phyloP scores from a whole-genome alignment of 805 yeast genomes.

The Kodamaea laetipori region DNA sequence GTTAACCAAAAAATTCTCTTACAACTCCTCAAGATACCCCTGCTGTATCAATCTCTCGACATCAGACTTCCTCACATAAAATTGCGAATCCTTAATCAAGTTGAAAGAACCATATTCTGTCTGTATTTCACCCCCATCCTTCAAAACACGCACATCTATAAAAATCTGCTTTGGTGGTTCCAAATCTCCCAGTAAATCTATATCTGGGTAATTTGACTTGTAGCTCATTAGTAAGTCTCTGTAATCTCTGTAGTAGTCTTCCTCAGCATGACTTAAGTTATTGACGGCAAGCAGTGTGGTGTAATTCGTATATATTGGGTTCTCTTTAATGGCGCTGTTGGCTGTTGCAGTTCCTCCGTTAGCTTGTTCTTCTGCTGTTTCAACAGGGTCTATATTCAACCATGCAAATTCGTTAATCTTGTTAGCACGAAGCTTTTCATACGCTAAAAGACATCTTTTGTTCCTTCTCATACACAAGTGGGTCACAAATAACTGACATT shows the following conservation, averaged over 20 bases:
- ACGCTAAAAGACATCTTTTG: conserved; percentile 86
- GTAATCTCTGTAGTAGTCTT: conserved; percentile 72
- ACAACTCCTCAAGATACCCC: conserved; percentile 82
- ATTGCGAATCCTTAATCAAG: conserved; percentile 89
- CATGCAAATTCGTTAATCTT: conserved; percentile 69
- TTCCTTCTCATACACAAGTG: conserved; percentile 81
- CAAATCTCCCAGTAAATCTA: conserved; percentile 86
- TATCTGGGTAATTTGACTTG: conserved; percentile 76
- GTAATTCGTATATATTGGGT: conserved; percentile 18
- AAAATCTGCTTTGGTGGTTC: conserved; percentile 91
- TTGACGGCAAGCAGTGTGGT: conserved; percentile 39
- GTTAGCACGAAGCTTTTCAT: conserved; percentile 70
- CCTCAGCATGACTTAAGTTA: conserved; percentile 74
- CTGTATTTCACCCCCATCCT: conserved; percentile 95
- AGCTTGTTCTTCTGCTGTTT: conserved; percentile 14
- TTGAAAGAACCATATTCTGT: conserved; percentile 97
- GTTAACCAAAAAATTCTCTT: too few relatives aligned
- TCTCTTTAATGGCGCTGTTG: conserved; percentile 13
- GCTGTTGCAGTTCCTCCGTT: neutral
- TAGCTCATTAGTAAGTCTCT: conserved; percentile 70
- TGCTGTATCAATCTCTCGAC: conserved; percentile 94
- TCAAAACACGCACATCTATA: conserved; percentile 88
- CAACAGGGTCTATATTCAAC: conserved; percentile 60
- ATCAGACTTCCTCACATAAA: conserved; percentile 90
- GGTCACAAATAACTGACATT: conserved; percentile 68